Base-by-base conservation (phyloP, 169 alveolate species). In the Plasmodium gonderi region DNA sequence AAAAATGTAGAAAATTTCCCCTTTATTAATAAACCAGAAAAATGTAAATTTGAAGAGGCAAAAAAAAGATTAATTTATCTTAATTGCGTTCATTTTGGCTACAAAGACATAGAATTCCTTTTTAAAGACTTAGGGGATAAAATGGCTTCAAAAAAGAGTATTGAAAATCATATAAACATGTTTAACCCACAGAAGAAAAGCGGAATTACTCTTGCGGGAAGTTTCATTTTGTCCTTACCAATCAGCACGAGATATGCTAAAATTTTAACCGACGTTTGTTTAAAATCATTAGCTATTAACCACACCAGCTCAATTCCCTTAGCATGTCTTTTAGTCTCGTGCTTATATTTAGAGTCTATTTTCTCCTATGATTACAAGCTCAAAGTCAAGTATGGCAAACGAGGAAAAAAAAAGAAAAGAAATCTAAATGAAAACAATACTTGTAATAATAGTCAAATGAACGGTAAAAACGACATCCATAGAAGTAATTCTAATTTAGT, bases 21-120 rank as follows among this genome's bases (percentile, higher is more conserved):
- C 36, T 87, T 87, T 75, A 87, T 87, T 74, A 87, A 87, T 87
- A 87, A 87, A 78, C 93, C 93, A n/a, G 93, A 87, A 74, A 75
- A 74, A 26, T 87, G 40, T 9, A 87, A 87, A 87, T 87, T 87
- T 87, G 44, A 75, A 20, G 93, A 87, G 23, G 93, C 93, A 14
- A 33, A 76, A 87, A 87, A 87, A 87, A 87, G 93, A 87, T 87
- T 87, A 76, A 38, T 87, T n/a, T 87, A 87, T 74, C 79, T 75
- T 76, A 87, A 87, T 78, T 87, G 93, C 31, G 47, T 75, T 3
- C 49, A 87, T 75, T 87, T 87, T 87, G 79, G 42, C 14, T 87
- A 74, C 45, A 42, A 74, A 87, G 93, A 87, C 68, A 67, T 87
- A 4, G 54, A 75, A 33, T 87, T 87, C 69, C 87, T 87, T 36